phyloP scores from a whole-genome alignment of 2,329 filamentous ascomycete species.

The Aspergillus carbonarius region DNA sequence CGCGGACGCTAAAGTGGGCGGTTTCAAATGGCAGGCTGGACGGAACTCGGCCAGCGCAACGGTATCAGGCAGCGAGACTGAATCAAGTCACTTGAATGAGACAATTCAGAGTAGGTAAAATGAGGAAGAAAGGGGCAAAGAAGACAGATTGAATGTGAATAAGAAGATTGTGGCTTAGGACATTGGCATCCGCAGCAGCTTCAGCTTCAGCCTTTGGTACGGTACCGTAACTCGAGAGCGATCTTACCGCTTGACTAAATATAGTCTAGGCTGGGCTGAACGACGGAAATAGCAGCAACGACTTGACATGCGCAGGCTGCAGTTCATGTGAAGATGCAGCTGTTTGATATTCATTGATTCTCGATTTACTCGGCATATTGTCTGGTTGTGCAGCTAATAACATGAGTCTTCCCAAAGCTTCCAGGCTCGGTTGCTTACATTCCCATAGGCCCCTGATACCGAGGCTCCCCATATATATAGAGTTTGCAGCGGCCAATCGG shows the following conservation, averaged over 20 bases:
- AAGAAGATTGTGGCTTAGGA: background rate
- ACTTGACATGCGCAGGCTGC: background rate
- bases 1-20: constrained; percentile 19
- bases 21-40: background rate
- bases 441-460: background rate
- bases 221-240: background rate
- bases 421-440: background rate
- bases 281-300: background rate
- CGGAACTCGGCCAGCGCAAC: background rate
- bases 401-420: background rate
- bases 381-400: background rate
- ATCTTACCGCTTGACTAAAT: background rate
- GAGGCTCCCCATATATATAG: background rate
- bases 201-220: background rate
- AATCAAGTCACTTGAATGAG: background rate
- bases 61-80: background rate
- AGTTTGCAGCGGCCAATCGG: background rate
- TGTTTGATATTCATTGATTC: background rate
- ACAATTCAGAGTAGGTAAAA: too few species aligned
- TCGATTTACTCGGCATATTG: background rate
- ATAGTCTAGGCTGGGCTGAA: background rate
- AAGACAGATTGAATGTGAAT: background rate
- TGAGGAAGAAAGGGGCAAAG: background rate
- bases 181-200: background rate
- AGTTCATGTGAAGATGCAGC: background rate